Percentiles rank a stretch among this genome's conserved stretches.
These are phyloP conservation scores for Sphaerulina vaccinii DNA, from an alignment of 2,329 filamentous ascomycete genomes.

Conservation along the genomic window DNA sequence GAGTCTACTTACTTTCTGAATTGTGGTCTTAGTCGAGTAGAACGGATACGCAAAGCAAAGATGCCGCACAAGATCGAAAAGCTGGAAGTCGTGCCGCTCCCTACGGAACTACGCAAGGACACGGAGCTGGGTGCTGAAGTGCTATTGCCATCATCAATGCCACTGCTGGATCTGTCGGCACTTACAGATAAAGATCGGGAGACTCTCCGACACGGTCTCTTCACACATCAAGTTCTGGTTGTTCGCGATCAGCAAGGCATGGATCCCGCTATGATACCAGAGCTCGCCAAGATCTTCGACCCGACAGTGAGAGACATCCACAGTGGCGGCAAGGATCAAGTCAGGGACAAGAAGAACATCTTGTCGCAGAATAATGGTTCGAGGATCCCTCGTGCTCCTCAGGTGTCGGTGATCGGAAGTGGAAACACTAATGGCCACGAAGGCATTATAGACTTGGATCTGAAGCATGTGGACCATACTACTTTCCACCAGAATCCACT, in stretches of 20 bases:
- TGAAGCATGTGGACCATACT: conserved; percentile 21
- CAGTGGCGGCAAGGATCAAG: conserved; percentile 25
- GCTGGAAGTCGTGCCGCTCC: conserved; percentile 9
- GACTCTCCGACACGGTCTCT: conserved; percentile 20
- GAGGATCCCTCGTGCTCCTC: conserved; percentile 21
- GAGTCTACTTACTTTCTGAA: too few relatives aligned
- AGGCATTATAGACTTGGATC: conserved; percentile 21
- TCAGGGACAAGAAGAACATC: conserved; percentile 16
- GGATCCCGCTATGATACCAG: conserved; percentile 17
- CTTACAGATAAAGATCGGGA: conserved; percentile 18
- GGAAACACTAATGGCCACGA: conserved; percentile 23
- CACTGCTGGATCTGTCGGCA: conserved; percentile 10
- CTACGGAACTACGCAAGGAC: conserved; percentile 15
- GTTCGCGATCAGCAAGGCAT: conserved; percentile 23
- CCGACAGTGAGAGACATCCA: conserved; percentile 21
- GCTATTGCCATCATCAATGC: conserved; percentile 7
- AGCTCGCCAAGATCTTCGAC: conserved; percentile 26
- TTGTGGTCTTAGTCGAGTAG: too few relatives aligned
- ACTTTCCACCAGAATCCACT: conserved; percentile 37
- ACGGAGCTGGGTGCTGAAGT: conserved; percentile 24
- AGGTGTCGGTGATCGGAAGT: conserved; percentile 27
- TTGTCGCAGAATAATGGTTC: conserved; percentile 14
- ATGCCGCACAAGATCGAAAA: conserved; percentile 19
- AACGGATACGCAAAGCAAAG: not conserved
- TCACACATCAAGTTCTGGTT: conserved; percentile 25